Evolutionary conservation across 2,329 filamentous ascomycete species (phyloP), one percentile per base, ranked within the genome.

Genomic region (Clonostachys chloroleuca): DNA sequence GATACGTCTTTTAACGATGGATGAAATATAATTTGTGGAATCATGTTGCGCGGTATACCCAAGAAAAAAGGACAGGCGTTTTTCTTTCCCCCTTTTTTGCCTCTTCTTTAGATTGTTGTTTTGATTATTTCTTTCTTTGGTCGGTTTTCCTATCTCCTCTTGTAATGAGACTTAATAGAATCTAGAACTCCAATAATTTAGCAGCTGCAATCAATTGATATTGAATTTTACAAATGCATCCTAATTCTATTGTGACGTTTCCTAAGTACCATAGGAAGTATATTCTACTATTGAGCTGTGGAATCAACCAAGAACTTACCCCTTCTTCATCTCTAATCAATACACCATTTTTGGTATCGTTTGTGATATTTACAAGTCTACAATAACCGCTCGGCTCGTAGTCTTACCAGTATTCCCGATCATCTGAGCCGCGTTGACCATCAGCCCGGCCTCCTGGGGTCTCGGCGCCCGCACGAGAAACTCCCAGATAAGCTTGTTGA

Each of bases 351-450:
- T 18, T 24, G 8, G 7, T 30, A n/a, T 30, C 3, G 8, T 30
- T 30, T 30, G 24, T 30, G 9, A 30, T 30, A 30, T 30, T 42
- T 40, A 46, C 14, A 49, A 39, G 18, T 66, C 64, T 24, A 69
- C 61, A 2, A 68, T 61, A 12, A 68, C 54, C 7, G 64, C 63
- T 24, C 66, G 55, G 41, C 67, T 75, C 30, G 67, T 70, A 39
- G 77, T 58, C 51, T 65, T 72, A 3, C 75, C 76, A 2, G 76
- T 73, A 49, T 74, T 75, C 12, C 75, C 73, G 52, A 76, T 65
- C 68, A 80, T 78, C 55, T 81, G 77, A 2, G 70, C 73, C 2
- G 78, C 79, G 54, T 83, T 83, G 33, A 82, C 70, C 68, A 83
- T 70, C 24, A 81, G 51, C 9, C 70, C 68, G 14, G 77, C 75